Base-by-base conservation (phyloP, 345 rosid species). In the Eucalyptus dawsonii region DNA sequence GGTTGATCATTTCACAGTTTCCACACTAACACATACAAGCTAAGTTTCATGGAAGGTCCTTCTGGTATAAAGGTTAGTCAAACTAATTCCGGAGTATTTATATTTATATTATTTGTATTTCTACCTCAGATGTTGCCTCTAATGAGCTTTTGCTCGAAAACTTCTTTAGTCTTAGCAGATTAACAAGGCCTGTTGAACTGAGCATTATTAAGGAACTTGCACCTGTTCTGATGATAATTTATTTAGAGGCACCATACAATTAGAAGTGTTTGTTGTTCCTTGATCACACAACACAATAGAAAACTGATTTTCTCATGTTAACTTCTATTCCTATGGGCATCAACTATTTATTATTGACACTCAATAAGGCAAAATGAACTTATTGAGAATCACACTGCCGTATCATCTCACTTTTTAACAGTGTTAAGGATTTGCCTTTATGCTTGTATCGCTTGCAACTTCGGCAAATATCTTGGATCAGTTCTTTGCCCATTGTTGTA, bases 1-100 rank as follows among this genome's bases (percentile, higher is more conserved):
- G 99, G 98, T 12, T 98, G 99, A 90, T 98, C 99, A 1, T 98
- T 98, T 89, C 99, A 96, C 86, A 94, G 99, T 92, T 98, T 98
- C 90, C 96, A 97, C 24, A 97, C 99, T 4, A 96, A 96, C 81
- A 98, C 99, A 7, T 98, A 96, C 94, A 98, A 97, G 85, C 98
- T 97, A 50, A 98, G 98, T 89, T 97, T 98, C 95, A 95, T 97
- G 99, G 99, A 98, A 92, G 95, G 95, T 91, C 97, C 99, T 24
- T 96, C 99, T 85, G 99, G 99, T 89, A 94, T 97, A 54, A 98
- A 98, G 99, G 99, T 95, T 7, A 80, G 92, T 45, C 50, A 11
- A 34, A 67, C 45, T 22, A 76, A 50, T 27, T 50, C 83, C 9
- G 7, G 12, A 21, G 29, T 40, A 19, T 21, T 76, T 76, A 69